Conservation (phyloP, 2,329 filamentous ascomycete species). For the Colletotrichum sp. region DNA sequence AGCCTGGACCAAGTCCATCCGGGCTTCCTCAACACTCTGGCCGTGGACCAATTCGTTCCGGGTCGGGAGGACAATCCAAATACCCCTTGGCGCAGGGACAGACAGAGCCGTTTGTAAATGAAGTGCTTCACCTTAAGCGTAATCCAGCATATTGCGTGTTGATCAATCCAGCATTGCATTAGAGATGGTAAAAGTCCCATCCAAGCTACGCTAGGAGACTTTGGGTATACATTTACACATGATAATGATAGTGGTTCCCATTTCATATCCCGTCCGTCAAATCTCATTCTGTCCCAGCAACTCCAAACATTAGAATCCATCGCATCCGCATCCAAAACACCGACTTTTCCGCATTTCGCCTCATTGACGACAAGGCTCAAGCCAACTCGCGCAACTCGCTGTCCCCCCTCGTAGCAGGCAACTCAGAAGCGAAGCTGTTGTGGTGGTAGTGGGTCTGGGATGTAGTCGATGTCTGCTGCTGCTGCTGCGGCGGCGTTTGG, state of each 20-base stretch:
- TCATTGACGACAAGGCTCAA: conserved; percentile 3
- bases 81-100: conserved; percentile 40
- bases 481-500: not conserved
- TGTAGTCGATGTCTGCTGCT: not conserved
- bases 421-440: conserved; percentile 26
- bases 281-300: not conserved
- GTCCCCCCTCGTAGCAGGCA: conserved; percentile 33
- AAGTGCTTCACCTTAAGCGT: not conserved
- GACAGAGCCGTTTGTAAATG: conserved; percentile 29
- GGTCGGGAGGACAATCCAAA: conserved; percentile 48
- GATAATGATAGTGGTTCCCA: not conserved
- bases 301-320: not conserved
- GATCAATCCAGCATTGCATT: not conserved
- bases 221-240: not conserved
- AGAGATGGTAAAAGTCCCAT: not conserved
- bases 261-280: not conserved
- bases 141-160: not conserved
- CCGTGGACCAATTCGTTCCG: conserved; percentile 52
- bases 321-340: not conserved
- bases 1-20: conserved; percentile 65
- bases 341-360: not conserved
- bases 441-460: not conserved
- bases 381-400: conserved; percentile 36
- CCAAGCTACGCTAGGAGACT: not conserved
- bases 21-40: conserved; percentile 62